Evolutionary conservation across 257 asterid species (phyloP), one percentile per base, ranked within the genome.

Genomic region (Lantana camara): DNA sequence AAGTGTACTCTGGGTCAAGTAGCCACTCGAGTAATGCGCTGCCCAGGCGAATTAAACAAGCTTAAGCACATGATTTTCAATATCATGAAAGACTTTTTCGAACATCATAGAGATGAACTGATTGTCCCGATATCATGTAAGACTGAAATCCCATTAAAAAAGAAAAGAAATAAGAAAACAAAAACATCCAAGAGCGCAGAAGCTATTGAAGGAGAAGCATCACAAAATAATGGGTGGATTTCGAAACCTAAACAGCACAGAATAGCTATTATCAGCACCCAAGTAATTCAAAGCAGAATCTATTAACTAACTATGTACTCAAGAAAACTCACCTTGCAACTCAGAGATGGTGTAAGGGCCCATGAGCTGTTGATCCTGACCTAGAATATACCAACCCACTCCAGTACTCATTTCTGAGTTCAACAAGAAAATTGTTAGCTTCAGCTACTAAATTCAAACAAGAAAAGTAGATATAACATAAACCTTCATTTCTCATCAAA

Each of bases 381-480:
- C 99, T 55, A 90, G 95, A 49, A 94, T 75, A 73, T 79, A 90
- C 96, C 97, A 94, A 20, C 95, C 99, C 50, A 75, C 86, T 68
- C 74, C 90, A 74, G 69, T 52, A 47, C 63, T 73, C 73, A 54
- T 68, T 52, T 66, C 81, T 60, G 80, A 63, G 72, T 68, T 75
- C 44, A 75, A 67, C 8, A n/a, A 12, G 14, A 45, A 20, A 65
- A 32, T 59, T 49, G 60, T 75, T 67, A 58, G 54, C 73, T 68
- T 64, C 82, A 38, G 78, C 84, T 68, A 61, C 57, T 17, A 34
- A 50, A 12, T 44, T 46, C 16, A 34, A 16, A 32, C 4, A 40
- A 51, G 17, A 30, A 17, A 34, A 16, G 32, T 37, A 12, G 35
- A 24, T 0, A 52, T 15, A 19, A 66, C 5, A 50, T 23, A 61